Percentiles rank a stretch among this genome's conserved stretches.
phyloP scores from a whole-genome alignment of 2,329 filamentous ascomycete genomes.

The Zasmidium citrigriseum region DNA sequence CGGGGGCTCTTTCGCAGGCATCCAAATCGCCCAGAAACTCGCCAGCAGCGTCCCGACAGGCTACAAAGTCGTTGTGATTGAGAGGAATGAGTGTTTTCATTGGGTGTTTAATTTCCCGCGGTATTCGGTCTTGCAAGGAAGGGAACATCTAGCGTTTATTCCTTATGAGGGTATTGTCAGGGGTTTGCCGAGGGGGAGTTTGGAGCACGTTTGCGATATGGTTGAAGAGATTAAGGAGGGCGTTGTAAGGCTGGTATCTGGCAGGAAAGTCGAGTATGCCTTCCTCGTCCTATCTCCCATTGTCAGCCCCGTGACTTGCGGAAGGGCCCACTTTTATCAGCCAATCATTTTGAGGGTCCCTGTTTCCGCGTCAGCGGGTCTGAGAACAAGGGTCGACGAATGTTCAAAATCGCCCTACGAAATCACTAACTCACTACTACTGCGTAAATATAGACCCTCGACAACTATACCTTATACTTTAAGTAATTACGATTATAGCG shows the following conservation, averaged over 20 bases:
- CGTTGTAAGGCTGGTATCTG: too few species aligned
- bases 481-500: neutral
- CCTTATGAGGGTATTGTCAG: neutral
- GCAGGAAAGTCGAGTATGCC: too few species aligned
- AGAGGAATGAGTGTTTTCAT: conserved; percentile 6
- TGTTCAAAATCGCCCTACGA: neutral
- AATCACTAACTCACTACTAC: neutral
- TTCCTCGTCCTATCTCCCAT: too few species aligned
- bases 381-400: neutral
- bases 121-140: neutral
- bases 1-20: neutral
- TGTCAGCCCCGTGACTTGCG: too few species aligned
- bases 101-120: conserved; percentile 3
- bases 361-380: neutral
- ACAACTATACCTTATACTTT: neutral
- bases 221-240: too few species aligned
- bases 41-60: neutral
- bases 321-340: neutral
- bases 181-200: too few species aligned
- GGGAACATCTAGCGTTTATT: conserved; percentile 7
- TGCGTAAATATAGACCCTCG: neutral
- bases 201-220: too few species aligned
- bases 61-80: conserved; percentile 6
- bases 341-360: neutral
- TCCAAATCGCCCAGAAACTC: neutral